phyloP scores from a whole-genome alignment of 2,329 filamentous ascomycete genomes.

The Delphinella strobiligena region DNA sequence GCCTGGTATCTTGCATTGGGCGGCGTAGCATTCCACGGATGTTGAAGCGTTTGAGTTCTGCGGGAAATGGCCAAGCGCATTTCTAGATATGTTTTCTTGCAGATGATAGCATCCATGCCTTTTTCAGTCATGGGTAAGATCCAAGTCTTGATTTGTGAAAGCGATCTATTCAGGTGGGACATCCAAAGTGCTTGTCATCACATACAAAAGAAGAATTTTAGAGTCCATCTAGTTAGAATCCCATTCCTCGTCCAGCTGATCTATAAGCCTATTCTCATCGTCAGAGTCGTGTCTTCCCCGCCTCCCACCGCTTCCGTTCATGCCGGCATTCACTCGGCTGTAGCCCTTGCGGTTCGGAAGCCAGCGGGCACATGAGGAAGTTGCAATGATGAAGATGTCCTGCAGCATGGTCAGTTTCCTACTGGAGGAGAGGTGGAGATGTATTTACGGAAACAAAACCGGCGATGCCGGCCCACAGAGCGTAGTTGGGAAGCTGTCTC shows the following conservation, averaged over 20 bases:
- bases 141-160: too few species aligned
- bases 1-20: background rate
- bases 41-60: too few species aligned
- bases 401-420: too few species aligned
- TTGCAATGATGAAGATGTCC: slow-evolving; percentile 53
- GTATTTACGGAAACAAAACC: slow-evolving; percentile 65
- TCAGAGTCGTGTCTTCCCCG: slow-evolving; percentile 44
- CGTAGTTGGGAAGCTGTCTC: slow-evolving; percentile 91
- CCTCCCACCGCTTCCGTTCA: slow-evolving; percentile 28
- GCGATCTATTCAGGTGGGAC: too few species aligned
- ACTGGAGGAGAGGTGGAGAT: background rate
- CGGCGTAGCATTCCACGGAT: background rate
- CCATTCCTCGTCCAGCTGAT: slow-evolving; percentile 95
- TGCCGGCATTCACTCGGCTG: slow-evolving; percentile 45
- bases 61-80: too few species aligned
- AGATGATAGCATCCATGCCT: too few species aligned
- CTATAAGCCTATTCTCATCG: slow-evolving; percentile 87
- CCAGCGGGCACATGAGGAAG: slow-evolving; percentile 56
- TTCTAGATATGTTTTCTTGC: too few species aligned
- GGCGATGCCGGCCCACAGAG: slow-evolving; percentile 79
- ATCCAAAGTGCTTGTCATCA: too few species aligned
- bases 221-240: slow-evolving; percentile 32
- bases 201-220: too few species aligned
- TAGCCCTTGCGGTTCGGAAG: slow-evolving; percentile 57
- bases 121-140: too few species aligned